Evolutionary conservation across 2,329 filamentous ascomycete species (phyloP), one percentile per base, ranked within the genome.

Genomic region (Talaromyces sp.): DNA sequence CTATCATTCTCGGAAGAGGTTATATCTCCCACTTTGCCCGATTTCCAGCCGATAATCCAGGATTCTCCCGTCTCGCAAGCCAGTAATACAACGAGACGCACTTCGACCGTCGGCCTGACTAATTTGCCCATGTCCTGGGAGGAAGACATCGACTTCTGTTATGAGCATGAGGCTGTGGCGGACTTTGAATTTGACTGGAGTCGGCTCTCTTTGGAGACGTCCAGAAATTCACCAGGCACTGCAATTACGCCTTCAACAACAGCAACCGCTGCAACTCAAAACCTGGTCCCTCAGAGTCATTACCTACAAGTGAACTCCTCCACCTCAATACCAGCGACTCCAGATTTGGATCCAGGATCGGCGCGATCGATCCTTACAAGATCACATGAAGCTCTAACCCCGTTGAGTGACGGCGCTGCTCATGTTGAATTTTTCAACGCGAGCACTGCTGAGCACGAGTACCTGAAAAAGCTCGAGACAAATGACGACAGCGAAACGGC

Each of bases 111-210:
- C 64, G 56, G 51, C 3, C 64, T 67, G 41, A 69, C 70, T 31
- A 68, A 69, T 33, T 63, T 72, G 36, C 70, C 69, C 57, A 70
- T 71, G 46, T 80, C 79, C 1, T 86, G 83, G 83, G 83, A 86
- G 64, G 82, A 83, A 39, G 82, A 84, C 60, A 81, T 86, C 57
- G 83, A 85, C 62, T 85, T 81, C 64, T 84, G 81, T 64, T 85
- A 85, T 63, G 80, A 84, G 60, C 79, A 84, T 65, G 81, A 80
- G 25, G 79, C 82, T 5, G 83, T 85, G 67, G 82, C 83, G 1
- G 80, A 81, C 54, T 84, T 80, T 62, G 77, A 86, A 61, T 84
- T 84, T 58, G 81, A 85, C 59, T 85, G 83, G 82, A 75, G 78
- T 57, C 73, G 66, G 53, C 65, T 61, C 53, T 67, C 72, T 48